Evolutionary conservation across 305 asterid genomes (phyloP).

Genomic region (Ajuga reptans): DNA sequence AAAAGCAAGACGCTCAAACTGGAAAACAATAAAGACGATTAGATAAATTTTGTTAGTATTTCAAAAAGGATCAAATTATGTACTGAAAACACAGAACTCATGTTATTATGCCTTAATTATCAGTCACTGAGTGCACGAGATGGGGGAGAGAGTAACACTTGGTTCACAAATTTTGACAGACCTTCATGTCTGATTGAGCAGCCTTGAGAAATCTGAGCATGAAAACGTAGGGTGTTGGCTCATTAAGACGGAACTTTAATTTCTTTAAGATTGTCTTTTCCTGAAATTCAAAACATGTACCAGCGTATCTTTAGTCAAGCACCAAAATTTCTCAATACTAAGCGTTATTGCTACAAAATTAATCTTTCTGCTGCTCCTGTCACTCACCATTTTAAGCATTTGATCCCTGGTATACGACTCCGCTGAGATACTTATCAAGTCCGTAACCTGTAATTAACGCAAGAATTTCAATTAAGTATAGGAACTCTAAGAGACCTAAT

Average conservation of each 20-base stretch:
- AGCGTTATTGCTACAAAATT: neutral
- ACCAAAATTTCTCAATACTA: constrained; percentile 3
- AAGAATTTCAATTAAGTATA: constrained; percentile 5
- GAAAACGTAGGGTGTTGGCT: constrained; percentile 87
- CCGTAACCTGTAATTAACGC: constrained; percentile 48
- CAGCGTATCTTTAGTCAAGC: constrained; percentile 17
- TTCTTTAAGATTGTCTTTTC: constrained; percentile 60
- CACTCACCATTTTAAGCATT: constrained; percentile 78
- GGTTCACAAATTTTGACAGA: constrained; percentile 13
- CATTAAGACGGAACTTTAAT: constrained; percentile 81
- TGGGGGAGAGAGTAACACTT: neutral
- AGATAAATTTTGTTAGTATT: neutral
- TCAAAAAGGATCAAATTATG: neutral
- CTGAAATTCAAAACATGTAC: constrained; percentile 37
- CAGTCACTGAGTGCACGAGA: neutral
- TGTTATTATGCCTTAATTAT: neutral
- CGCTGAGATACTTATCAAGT: constrained; percentile 74
- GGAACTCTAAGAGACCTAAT: neutral
- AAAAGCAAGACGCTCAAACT: constrained; percentile 81
- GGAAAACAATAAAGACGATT: constrained; percentile 28
- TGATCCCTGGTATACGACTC: constrained; percentile 71
- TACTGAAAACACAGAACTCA: neutral
- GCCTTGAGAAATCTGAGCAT: constrained; percentile 92
- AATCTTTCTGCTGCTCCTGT: neutral
- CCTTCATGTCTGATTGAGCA: constrained; percentile 64